These are phyloP conservation scores for Rhizopogon roseolus DNA, from an alignment of 768 basidiomycete species.

Conservation along the genomic window DNA sequence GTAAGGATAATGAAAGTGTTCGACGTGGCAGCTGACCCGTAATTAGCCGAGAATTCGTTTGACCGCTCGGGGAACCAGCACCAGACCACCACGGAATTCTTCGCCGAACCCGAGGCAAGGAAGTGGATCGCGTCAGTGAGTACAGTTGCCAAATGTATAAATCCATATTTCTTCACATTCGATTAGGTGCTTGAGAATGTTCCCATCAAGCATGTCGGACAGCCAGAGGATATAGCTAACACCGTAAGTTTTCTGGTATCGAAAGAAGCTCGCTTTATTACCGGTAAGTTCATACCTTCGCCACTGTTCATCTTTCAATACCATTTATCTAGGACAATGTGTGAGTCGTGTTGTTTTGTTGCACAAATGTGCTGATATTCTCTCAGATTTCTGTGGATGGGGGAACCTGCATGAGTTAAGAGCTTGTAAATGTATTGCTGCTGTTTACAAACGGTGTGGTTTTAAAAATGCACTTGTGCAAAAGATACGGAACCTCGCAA, in stretches of 20 bases:
- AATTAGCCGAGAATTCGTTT: background rate
- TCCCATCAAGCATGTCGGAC: slow-evolving; percentile 15
- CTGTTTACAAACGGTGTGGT: too few relatives aligned
- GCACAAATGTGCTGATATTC: background rate
- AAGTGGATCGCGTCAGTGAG: background rate
- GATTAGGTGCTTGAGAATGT: background rate
- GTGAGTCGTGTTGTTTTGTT: background rate
- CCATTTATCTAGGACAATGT: slow-evolving; percentile 2
- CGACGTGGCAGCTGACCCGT: background rate
- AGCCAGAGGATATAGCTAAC: slow-evolving; percentile 25
- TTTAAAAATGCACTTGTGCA: too few relatives aligned
- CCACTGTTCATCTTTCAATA: background rate
- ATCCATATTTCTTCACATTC: background rate
- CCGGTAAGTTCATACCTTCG: slow-evolving; percentile 14
- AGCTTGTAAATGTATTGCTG: too few relatives aligned
- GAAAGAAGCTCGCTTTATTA: slow-evolving; percentile 29
- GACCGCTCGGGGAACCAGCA: background rate
- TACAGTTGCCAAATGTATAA: background rate
- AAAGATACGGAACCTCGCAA: too few relatives aligned
- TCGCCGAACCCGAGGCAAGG: background rate
- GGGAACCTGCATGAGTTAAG: too few relatives aligned
- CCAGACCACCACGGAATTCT: too few relatives aligned
- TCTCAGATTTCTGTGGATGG: too few relatives aligned
- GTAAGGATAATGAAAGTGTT: background rate
- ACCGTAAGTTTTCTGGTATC: slow-evolving; percentile 29